phyloP scores from a whole-genome alignment of 1,139 yeast species.

The Meyerozyma carpophila region DNA sequence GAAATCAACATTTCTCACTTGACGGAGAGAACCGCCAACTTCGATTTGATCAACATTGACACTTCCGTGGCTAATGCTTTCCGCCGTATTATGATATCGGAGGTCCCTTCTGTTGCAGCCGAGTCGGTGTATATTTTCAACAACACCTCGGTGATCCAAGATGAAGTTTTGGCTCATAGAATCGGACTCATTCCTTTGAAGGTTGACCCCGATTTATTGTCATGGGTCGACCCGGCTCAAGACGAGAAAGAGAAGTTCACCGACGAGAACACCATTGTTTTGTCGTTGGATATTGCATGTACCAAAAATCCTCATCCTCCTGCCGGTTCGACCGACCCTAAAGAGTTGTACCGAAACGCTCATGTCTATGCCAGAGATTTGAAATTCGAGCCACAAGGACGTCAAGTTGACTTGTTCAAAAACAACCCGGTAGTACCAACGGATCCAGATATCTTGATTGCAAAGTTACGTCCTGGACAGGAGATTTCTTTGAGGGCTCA shows the following conservation, averaged over 20 bases:
- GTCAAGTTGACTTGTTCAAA: constrained; percentile 66
- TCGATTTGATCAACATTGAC: constrained; percentile 81
- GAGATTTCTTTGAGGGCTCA: constrained; percentile 88
- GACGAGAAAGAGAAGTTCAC: constrained; percentile 70
- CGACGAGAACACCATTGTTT: constrained; percentile 83
- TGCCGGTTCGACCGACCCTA: constrained; percentile 74
- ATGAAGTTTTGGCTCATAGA: constrained; percentile 93
- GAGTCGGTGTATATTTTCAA: constrained; percentile 86
- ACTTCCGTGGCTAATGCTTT: constrained; percentile 94
- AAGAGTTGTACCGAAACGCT: constrained; percentile 74
- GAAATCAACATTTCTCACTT: constrained; percentile 64
- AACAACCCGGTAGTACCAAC: constrained; percentile 69
- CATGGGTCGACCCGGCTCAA: constrained; percentile 65
- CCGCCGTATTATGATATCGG: constrained; percentile 94
- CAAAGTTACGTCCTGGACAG: constrained; percentile 95
- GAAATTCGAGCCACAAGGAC: constrained; percentile 88
- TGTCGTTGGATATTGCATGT: constrained; percentile 77
- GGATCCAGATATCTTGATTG: constrained; percentile 84
- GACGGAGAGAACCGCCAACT: constrained; percentile 71
- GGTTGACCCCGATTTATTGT: constrained; percentile 82
- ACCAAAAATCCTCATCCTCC: constrained; percentile 83
- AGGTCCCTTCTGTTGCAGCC: constrained; percentile 93
- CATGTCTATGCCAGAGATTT: constrained; percentile 85
- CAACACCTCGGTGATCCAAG: constrained; percentile 95
- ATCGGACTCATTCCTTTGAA: constrained; percentile 87